phyloP scores from a whole-genome alignment of 495 filamentous ascomycete species.

The Penicillium mononematosum region DNA sequence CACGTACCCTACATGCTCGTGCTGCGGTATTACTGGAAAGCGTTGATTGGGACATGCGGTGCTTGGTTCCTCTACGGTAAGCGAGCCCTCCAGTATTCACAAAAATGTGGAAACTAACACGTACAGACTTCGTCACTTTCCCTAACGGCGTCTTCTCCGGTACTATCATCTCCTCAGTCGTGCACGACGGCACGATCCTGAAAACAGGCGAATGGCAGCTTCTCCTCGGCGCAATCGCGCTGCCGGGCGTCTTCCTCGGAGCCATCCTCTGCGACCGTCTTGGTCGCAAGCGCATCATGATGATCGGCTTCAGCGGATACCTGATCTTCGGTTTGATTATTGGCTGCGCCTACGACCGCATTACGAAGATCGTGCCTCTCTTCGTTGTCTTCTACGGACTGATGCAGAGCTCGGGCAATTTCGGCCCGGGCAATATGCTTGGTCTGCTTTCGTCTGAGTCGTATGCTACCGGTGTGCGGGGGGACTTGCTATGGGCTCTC shows the following conservation, averaged over 20 bases:
- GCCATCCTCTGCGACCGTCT: slow-evolving; percentile 46
- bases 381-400: slow-evolving; percentile 57
- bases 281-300: slow-evolving; percentile 53
- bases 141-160: slow-evolving; percentile 52
- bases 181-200: slow-evolving; percentile 35
- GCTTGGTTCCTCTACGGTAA: slow-evolving; percentile 55
- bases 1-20: slow-evolving; percentile 47
- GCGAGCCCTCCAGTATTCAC: background rate
- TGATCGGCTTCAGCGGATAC: slow-evolving; percentile 54
- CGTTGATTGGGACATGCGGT: slow-evolving; percentile 47
- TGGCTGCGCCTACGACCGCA: slow-evolving; percentile 45
- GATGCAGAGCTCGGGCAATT: slow-evolving; percentile 51
- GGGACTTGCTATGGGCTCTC: slow-evolving; percentile 53
- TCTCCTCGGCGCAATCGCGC: slow-evolving; percentile 43
- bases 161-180: slow-evolving; percentile 47
- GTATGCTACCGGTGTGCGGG: slow-evolving; percentile 51
- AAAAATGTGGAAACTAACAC: background rate
- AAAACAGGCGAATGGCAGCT: slow-evolving; percentile 51
- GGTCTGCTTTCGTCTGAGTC: slow-evolving; percentile 50
- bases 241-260: slow-evolving; percentile 53
- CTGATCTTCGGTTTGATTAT: slow-evolving; percentile 54
- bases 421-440: slow-evolving; percentile 53
- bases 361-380: slow-evolving; percentile 50
- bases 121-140: slow-evolving; percentile 41
- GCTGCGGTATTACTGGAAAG: slow-evolving; percentile 48